phyloP scores from a whole-genome alignment of 768 basidiomycete species.

The Suillus cothurnatus region DNA sequence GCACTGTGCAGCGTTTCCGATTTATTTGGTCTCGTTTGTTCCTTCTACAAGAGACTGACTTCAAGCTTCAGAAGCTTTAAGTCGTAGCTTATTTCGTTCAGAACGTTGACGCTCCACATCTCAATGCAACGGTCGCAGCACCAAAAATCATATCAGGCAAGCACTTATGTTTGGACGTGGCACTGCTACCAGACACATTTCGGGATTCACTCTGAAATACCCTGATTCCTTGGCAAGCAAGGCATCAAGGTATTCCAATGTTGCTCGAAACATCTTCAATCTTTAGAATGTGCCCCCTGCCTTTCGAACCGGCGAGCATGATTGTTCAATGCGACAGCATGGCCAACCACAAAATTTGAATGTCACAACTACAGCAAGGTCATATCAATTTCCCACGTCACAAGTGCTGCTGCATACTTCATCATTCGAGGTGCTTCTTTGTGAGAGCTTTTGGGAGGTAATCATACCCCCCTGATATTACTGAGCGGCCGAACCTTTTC shows the following conservation, averaged over 20 bases:
- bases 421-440: background rate
- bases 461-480: background rate
- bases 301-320: constrained; percentile 15
- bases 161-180: background rate
- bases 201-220: background rate
- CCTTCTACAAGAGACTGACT: background rate
- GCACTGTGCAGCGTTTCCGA: background rate
- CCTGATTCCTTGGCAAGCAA: background rate
- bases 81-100: background rate
- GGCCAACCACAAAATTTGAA: background rate
- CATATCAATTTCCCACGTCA: background rate
- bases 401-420: background rate
- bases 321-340: background rate
- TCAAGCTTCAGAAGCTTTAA: too few relatives aligned
- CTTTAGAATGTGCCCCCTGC: constrained; percentile 12
- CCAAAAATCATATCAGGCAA: background rate
- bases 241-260: background rate
- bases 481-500: background rate
- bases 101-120: background rate
- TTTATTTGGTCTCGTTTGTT: constrained; percentile 27
- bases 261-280: background rate
- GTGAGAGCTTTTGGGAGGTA: background rate
- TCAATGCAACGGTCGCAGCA: background rate
- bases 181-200: background rate
- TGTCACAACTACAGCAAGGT: background rate